Percentiles rank a stretch among this genome's conserved stretches.
phyloP scores from a whole-genome alignment of 495 filamentous ascomycete genomes.

The Parachaetomium inaequale region DNA sequence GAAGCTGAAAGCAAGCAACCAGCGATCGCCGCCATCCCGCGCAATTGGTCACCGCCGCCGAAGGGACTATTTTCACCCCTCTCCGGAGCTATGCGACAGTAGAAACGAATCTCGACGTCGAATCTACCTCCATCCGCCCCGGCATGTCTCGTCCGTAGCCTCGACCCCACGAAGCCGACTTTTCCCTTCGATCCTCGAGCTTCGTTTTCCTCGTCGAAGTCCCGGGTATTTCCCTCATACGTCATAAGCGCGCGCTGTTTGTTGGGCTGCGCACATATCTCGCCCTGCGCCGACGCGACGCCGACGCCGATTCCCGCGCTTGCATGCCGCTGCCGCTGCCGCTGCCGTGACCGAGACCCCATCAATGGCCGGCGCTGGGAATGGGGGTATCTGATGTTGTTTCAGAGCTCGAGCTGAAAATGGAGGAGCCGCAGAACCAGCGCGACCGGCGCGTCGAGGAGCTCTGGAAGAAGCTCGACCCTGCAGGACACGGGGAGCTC shows the following conservation, averaged over 20 bases:
- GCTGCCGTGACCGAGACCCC: conserved; percentile 6
- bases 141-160: conserved; percentile 17
- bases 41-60: conserved; percentile 18
- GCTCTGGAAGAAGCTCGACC: conserved; percentile 79
- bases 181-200: conserved; percentile 1
- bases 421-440: conserved; percentile 64
- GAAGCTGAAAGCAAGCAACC: conserved; percentile 6
- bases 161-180: not conserved
- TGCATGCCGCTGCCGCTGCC: conserved; percentile 4
- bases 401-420: conserved; percentile 40
- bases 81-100: conserved; percentile 14
- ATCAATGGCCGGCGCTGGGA: conserved; percentile 34
- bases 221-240: conserved; percentile 26
- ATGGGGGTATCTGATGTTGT: conserved; percentile 46
- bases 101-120: not conserved
- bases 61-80: conserved; percentile 1
- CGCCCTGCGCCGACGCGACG: conserved; percentile 6
- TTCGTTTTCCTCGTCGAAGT: not conserved
- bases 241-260: conserved; percentile 20
- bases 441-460: conserved; percentile 72
- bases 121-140: not conserved
- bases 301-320: not conserved
- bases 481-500: conserved; percentile 67
- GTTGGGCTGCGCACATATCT: not conserved
- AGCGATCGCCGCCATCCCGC: conserved; percentile 15